Evolutionary conservation across 176 grass and related monocot genomes (phyloP).

Genomic region (Thinopyrum elongatum): DNA sequence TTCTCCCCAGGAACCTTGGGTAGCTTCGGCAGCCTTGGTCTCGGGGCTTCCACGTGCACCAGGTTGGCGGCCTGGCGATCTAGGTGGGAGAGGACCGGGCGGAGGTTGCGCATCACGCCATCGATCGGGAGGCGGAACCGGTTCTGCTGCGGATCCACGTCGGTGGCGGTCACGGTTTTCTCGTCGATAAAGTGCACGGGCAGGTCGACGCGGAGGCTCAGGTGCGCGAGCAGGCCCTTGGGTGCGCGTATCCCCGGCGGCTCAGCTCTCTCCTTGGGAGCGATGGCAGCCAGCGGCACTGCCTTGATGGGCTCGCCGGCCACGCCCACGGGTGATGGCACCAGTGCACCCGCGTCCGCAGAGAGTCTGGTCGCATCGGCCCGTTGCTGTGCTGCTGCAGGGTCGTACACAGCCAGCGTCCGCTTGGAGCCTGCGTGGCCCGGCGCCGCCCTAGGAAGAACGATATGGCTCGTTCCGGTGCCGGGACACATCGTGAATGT

Average conservation of each 20-base stretch:
- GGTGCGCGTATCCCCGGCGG: constrained; percentile 9
- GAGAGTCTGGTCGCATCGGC: no score
- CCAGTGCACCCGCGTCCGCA: no score
- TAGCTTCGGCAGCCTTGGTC: no score
- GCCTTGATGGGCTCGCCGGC: not conserved
- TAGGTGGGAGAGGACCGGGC: not conserved
- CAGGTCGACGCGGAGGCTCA: not conserved
- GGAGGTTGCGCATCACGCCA: not conserved
- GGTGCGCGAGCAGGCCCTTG: not conserved
- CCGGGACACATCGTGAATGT: not conserved
- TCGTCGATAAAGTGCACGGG: constrained; percentile 11
- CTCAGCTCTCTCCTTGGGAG: not conserved
- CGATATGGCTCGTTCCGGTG: no score
- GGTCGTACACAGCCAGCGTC: no score
- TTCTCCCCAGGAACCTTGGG: not conserved
- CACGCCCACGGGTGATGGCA: no score
- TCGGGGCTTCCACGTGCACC: not conserved
- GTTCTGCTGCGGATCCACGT: constrained; percentile 25
- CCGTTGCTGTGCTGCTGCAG: no score
- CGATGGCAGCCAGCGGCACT: not conserved
- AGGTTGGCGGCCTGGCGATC: constrained; percentile 10
- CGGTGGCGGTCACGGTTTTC: not conserved
- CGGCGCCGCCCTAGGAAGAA: no score
- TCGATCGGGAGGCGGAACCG: constrained; percentile 2
- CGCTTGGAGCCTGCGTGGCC: no score